phyloP scores from a whole-genome alignment of 305 asterid genomes.

The Plantago lanceolata region DNA sequence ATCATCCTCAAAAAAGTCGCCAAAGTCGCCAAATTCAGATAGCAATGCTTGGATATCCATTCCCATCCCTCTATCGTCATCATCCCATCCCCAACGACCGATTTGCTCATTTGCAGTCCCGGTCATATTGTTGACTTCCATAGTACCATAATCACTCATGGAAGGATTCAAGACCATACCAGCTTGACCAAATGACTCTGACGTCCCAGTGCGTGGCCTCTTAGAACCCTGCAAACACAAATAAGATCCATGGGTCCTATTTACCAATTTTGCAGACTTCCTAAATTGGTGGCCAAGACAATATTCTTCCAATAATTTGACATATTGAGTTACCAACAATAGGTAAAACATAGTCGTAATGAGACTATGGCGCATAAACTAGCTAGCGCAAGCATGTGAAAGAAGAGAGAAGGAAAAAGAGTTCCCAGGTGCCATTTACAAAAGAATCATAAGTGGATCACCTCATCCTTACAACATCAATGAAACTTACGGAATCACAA shows the following conservation, averaged over 20 bases:
- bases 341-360: slow-evolving; percentile 3
- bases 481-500: background rate
- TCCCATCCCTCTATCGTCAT: slow-evolving; percentile 71
- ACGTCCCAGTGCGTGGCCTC: slow-evolving; percentile 68
- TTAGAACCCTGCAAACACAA: slow-evolving; percentile 59
- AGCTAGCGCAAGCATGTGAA: slow-evolving; percentile 17
- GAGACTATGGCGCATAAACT: slow-evolving; percentile 6
- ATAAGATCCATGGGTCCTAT: slow-evolving; percentile 4
- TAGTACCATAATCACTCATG: slow-evolving; percentile 62
- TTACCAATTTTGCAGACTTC: background rate
- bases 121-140: slow-evolving; percentile 57
- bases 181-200: slow-evolving; percentile 75
- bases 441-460: background rate
- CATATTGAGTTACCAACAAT: background rate
- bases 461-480: background rate
- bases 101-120: slow-evolving; percentile 56
- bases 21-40: slow-evolving; percentile 97
- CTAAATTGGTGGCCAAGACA: slow-evolving; percentile 3
- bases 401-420: background rate
- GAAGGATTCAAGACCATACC: slow-evolving; percentile 76
- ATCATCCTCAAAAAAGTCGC: slow-evolving; percentile 91
- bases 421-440: background rate
- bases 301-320: slow-evolving; percentile 10
- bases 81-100: slow-evolving; percentile 93
- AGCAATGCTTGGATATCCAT: slow-evolving; percentile 89